phyloP scores from a whole-genome alignment of 768 basidiomycete species.

The Serendipita indica region DNA sequence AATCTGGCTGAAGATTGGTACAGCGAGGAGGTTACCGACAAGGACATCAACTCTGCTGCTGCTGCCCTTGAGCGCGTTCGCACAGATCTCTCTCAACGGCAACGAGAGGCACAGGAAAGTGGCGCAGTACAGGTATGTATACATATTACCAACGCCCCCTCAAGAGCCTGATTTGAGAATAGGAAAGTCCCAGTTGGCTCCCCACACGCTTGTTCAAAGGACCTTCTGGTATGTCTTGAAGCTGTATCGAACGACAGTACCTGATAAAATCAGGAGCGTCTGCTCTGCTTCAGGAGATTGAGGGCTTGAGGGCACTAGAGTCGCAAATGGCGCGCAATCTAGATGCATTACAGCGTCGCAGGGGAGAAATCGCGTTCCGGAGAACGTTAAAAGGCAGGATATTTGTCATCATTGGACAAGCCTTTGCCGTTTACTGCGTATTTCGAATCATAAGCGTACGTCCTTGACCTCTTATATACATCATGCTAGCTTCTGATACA shows the following conservation, averaged over 20 bases:
- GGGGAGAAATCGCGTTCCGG: slow-evolving; percentile 35
- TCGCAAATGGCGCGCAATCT: slow-evolving; percentile 50
- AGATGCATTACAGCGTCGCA: slow-evolving; percentile 33
- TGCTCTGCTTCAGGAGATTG: slow-evolving; percentile 36
- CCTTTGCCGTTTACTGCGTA: slow-evolving; percentile 56
- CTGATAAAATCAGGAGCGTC: neutral
- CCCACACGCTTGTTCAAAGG: slow-evolving; percentile 4
- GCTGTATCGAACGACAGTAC: neutral
- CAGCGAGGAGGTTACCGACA: slow-evolving; percentile 12
- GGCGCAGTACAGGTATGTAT: neutral
- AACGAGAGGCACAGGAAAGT: slow-evolving; percentile 12
- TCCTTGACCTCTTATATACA: slow-evolving; percentile 12
- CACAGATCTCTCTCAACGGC: slow-evolving; percentile 15
- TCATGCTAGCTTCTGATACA: slow-evolving; percentile 15
- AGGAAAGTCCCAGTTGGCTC: neutral
- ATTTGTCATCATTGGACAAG: slow-evolving; percentile 30
- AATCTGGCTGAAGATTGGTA: neutral
- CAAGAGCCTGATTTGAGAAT: neutral
- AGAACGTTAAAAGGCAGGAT: slow-evolving; percentile 41
- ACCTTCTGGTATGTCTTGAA: neutral
- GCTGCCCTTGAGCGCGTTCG: slow-evolving; percentile 16
- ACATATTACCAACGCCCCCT: neutral
- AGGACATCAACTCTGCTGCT: slow-evolving; percentile 15
- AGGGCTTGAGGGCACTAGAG: slow-evolving; percentile 51
- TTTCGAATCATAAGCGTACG: slow-evolving; percentile 47